Conservation (phyloP, 192 early-diverging fungal species). For the Coemansia sp. region DNA sequence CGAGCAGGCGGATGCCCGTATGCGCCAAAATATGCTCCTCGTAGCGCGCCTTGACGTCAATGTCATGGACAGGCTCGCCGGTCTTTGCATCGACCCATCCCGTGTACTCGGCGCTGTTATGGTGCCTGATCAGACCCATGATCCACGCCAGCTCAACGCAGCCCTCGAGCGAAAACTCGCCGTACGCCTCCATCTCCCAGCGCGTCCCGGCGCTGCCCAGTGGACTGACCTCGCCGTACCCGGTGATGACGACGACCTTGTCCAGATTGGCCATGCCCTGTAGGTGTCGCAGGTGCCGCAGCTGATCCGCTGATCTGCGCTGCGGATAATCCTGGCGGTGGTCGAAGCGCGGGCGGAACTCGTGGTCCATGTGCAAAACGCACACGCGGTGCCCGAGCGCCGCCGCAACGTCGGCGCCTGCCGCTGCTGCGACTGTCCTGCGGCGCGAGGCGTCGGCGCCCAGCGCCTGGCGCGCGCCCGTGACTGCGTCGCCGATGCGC, state of each 20-base stretch:
- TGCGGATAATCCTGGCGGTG: conserved; percentile 82
- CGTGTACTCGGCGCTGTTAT: conserved; percentile 51
- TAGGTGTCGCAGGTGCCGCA: conserved; percentile 63
- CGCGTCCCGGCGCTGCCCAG: conserved; percentile 91
- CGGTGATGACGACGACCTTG: conserved; percentile 89
- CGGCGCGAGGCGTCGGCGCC: neutral
- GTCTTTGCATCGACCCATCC: conserved; percentile 91
- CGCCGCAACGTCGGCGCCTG: conserved; percentile 17
- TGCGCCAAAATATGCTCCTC: conserved; percentile 89
- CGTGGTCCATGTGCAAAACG: conserved; percentile 19
- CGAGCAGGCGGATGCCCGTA: conserved; percentile 68
- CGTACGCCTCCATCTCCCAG: conserved; percentile 96
- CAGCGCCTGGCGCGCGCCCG: neutral
- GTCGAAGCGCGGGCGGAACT: conserved; percentile 77
- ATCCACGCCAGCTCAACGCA: conserved; percentile 98
- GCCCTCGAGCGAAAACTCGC: conserved; percentile 61
- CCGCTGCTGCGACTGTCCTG: conserved; percentile 5
- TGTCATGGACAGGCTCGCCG: conserved; percentile 80
- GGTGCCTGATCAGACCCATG: conserved; percentile 93
- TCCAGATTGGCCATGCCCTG: conserved; percentile 87
- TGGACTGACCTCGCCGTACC: conserved; percentile 93
- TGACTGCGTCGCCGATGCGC: conserved; percentile 27
- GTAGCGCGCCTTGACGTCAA: conserved; percentile 89
- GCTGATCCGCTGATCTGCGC: conserved; percentile 63
- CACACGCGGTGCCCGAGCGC: conserved; percentile 7